A percentile compares a stretch with the other conserved stretches of the same genome.
These are phyloP conservation scores for Mycosphaerella sp. DNA, from an alignment of 2,329 filamentous ascomycete species.

Conservation along the genomic window DNA sequence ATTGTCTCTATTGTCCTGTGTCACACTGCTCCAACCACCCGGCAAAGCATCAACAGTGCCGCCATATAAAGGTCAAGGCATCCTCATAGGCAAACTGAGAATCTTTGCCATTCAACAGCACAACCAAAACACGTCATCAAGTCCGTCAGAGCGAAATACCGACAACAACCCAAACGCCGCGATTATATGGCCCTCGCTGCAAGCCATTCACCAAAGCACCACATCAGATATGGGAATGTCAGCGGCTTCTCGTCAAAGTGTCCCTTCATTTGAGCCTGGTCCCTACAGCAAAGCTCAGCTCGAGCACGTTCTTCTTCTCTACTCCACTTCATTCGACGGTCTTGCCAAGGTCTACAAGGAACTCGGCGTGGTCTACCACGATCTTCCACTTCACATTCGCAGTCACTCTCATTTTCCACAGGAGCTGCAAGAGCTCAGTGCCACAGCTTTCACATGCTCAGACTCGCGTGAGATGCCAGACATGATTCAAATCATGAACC, in stretches of 20 bases:
- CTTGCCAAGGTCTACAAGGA: constrained; percentile 7
- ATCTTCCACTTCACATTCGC: constrained; percentile 11
- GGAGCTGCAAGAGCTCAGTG: constrained; percentile 5
- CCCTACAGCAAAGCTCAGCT: constrained; percentile 5
- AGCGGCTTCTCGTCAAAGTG: background rate
- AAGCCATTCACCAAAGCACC: background rate
- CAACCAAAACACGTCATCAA: background rate
- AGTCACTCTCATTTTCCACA: background rate
- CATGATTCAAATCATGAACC: constrained; percentile 11
- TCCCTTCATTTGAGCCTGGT: constrained; percentile 3
- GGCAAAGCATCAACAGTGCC: background rate
- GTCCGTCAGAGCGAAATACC: background rate
- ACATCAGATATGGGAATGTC: constrained; percentile 5
- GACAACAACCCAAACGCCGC: background rate
- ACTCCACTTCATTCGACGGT: constrained; percentile 1
- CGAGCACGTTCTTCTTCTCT: constrained; percentile 1
- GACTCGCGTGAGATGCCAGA: constrained; percentile 14
- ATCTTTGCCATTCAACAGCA: constrained; percentile 2
- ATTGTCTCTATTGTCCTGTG: constrained; percentile 5
- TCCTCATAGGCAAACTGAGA: background rate
- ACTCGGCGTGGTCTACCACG: constrained; percentile 11
- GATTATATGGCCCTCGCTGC: constrained; percentile 1
- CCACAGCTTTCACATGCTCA: constrained; percentile 7
- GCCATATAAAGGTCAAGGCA: constrained; percentile 3
- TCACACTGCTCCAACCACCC: constrained; percentile 6